Base-by-base conservation (phyloP, 495 filamentous ascomycete genomes). In the Tuber indicum region DNA sequence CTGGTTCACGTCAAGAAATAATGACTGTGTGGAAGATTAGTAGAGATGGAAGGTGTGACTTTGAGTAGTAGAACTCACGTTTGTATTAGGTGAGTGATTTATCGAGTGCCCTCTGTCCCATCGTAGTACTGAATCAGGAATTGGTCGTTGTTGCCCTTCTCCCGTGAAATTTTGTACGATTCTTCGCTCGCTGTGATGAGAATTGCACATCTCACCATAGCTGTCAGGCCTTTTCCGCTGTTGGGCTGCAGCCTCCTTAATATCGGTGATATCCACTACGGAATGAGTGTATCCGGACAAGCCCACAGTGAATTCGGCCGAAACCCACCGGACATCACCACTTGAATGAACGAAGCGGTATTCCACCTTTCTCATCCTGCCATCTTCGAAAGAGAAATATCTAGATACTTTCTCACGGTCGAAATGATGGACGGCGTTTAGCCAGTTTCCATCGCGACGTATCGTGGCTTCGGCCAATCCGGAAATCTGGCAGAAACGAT, bases 261-360 rank as follows among this genome's bases (percentile, higher is more conserved):
- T 4, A 36, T 72, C 44, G 58, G 81, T 77, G 42, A 77, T 77
- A 74, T 82, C 81, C 32, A 78, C 74, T 7, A 82, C 81, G 52
- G 81, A 79, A 71, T 82, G 81, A 52, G 82, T 74, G 82, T 82
- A 82, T 75, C 81, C 81, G 36, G 79, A 80, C 23, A 82, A 75
- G 32, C 75, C 73, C 70, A 82, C 80, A 2, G 81, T 79, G n/a
- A 82, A 82, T 47, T 82, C 81, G 45, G 77, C 81, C 9, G 77
- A 70, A 39, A 82, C 81, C 81, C 81, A 82, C 14, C 81, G 81
- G 74, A 80, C n/a, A 32, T 82, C 75, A n/a, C 80, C 80, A 32
- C 76, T 78, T 21, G 77, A 5, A 72, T 82, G 77, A 72, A 82
- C 81, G 32, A 82, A 82, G 16, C 81, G 81, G 47, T 82, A 82